Conservation (phyloP, 148 eudicot genomes). For the Dysphania ambrosioides region DNA sequence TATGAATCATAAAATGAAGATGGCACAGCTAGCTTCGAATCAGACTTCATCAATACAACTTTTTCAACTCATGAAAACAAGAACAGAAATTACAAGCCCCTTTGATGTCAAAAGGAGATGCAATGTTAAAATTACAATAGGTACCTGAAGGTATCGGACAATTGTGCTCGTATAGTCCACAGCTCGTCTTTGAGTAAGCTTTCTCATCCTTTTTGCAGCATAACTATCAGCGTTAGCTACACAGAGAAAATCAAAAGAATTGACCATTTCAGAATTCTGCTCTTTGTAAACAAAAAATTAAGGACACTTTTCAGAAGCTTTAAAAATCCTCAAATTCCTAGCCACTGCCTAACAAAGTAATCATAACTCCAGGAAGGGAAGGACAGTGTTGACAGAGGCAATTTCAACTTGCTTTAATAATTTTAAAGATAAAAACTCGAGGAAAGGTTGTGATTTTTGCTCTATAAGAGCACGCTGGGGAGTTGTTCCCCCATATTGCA, state of each 20-base stretch:
- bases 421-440: too few species aligned
- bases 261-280: too few species aligned
- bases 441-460: not conserved
- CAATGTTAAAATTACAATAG: slow-evolving; percentile 20
- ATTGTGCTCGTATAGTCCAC: slow-evolving; percentile 98
- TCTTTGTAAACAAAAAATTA: too few species aligned
- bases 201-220: slow-evolving; percentile 94
- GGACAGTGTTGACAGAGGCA: not conserved
- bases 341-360: not conserved
- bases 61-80: too few species aligned
- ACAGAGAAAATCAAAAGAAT: slow-evolving; percentile 20
- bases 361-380: not conserved
- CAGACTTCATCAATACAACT: too few species aligned
- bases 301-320: not conserved
- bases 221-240: slow-evolving; percentile 80
- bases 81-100: not conserved
- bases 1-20: too few species aligned
- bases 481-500: too few species aligned
- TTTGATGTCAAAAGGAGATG: not conserved
- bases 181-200: slow-evolving; percentile 86
- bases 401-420: not conserved
- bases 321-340: not conserved
- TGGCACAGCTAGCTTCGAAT: too few species aligned
- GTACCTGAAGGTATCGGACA: slow-evolving; percentile 85
- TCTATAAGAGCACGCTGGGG: not conserved